Percentiles rank a stretch among this genome's conserved stretches.
Conservation (phyloP, 2,329 filamentous ascomycete species). For the Fusarium sp. region DNA sequence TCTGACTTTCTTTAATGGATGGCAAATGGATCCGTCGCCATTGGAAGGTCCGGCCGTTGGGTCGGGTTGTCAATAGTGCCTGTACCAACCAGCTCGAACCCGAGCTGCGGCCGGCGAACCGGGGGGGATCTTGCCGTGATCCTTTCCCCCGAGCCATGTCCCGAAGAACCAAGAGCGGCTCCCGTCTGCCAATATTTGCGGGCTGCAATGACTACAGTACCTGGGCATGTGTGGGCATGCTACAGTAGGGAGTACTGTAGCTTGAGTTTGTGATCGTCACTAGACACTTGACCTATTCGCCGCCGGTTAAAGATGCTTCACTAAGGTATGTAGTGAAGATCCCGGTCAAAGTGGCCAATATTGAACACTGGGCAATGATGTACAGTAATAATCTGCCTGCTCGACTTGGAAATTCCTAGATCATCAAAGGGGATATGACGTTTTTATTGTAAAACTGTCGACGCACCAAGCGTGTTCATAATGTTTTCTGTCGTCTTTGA, state of each 20-base stretch:
- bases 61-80: conserved; percentile 29
- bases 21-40: conserved; percentile 39
- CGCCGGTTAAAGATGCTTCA: conserved; percentile 5
- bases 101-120: conserved; percentile 43
- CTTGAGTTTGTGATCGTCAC: conserved; percentile 24
- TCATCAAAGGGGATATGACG: conserved; percentile 15
- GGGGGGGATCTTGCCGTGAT: conserved; percentile 42
- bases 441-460: conserved; percentile 10
- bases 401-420: conserved; percentile 3
- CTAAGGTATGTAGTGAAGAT: conserved; percentile 3
- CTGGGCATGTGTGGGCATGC: no score
- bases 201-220: no score
- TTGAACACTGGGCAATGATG: background rate
- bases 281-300: conserved; percentile 6
- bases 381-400: conserved; percentile 6
- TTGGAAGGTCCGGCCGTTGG: conserved; percentile 34
- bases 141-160: conserved; percentile 45
- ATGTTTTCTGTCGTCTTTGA: background rate
- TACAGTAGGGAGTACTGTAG: conserved; percentile 1
- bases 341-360: conserved; percentile 29
- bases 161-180: conserved; percentile 37
- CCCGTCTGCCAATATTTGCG: conserved; percentile 5
- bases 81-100: conserved; percentile 38
- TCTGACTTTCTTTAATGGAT: conserved; percentile 42
- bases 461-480: background rate